Conservation (phyloP, 495 filamentous ascomycete species). For the Annulohypoxylon bovei region DNA sequence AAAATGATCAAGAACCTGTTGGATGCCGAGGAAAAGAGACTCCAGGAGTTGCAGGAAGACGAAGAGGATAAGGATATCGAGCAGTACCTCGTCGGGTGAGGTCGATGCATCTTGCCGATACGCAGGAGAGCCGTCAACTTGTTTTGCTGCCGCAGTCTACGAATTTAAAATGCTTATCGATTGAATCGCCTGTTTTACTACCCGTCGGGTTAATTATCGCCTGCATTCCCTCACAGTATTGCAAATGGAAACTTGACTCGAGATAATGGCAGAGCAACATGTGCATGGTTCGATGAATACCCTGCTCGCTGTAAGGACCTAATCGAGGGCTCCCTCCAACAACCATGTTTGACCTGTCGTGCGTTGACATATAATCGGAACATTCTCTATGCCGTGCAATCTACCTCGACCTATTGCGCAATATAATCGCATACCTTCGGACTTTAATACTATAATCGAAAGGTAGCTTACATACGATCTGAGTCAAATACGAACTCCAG, state of each 20-base stretch:
- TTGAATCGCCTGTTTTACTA: background rate
- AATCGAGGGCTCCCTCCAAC: background rate
- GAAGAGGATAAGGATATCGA: conserved; percentile 75
- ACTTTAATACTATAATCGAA: background rate
- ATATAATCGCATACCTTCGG: background rate
- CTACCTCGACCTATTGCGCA: background rate
- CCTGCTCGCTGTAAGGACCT: background rate
- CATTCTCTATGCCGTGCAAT: background rate
- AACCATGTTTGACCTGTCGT: background rate
- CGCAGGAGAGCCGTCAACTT: background rate
- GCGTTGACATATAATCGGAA: background rate
- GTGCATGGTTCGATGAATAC: background rate
- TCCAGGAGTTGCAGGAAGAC: conserved; percentile 59
- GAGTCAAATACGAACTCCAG: background rate
- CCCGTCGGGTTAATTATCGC: background rate
- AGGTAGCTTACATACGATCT: background rate
- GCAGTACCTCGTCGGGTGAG: conserved; percentile 66
- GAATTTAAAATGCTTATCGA: background rate
- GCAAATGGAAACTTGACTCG: background rate
- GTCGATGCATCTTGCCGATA: background rate
- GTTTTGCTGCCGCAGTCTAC: background rate
- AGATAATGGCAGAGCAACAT: too few species aligned
- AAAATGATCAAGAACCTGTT: conserved; percentile 66
- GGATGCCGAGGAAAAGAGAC: conserved; percentile 59
- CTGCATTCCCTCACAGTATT: background rate